Evolutionary conservation across 352 stramenopile genomes (phyloP), one percentile per base, ranked within the genome.

Genomic region (Lagenidium sp.): DNA sequence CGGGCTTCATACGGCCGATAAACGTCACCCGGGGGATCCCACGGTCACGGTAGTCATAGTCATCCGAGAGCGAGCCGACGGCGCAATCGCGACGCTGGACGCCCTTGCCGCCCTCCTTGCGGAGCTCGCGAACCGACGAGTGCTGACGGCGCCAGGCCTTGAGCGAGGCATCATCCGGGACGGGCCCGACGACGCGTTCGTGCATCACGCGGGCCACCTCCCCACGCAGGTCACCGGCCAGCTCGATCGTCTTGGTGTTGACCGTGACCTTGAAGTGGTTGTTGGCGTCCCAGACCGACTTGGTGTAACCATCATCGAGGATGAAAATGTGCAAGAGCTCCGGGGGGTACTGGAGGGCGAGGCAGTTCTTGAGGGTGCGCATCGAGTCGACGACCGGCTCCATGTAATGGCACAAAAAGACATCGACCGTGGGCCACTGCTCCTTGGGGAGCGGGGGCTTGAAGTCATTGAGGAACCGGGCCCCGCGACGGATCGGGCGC

Each of bases 401-500:
- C 60, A 81, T 91, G 75, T 89, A 95, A 53, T 92, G 83, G 72
- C 82, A 94, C 44, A 95, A 47, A 55, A 95, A 91, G 13, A 95
- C 64, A 47, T 95, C 83, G 44, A 92, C 78, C 0, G 68, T 86
- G 15, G 83, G 83, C 82, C 82, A 94, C 58, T 94, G 79, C 49
- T 90, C 75, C 65, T 89, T 90, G 26, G 82, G 79, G 48, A 94
- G 78, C 18, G 75, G 76, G 15, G 82, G 82, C 72, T 94, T 92
- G 53, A 94, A 94, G 62, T 94, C 82, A 58, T 89, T 89, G 68
- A 94, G 66, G 68, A 67, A 94, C 21, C 77, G 82, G 46, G 82
- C 82, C 26, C 82, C 82, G 63, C 82, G 82, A 72, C 82, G 82
- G 30, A 94, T 86, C 10, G 82, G 82, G 42, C 77, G 77, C 82